Evolutionary conservation across 805 yeast species (phyloP).

Genomic region (Scheffersomyces lignosus): DNA sequence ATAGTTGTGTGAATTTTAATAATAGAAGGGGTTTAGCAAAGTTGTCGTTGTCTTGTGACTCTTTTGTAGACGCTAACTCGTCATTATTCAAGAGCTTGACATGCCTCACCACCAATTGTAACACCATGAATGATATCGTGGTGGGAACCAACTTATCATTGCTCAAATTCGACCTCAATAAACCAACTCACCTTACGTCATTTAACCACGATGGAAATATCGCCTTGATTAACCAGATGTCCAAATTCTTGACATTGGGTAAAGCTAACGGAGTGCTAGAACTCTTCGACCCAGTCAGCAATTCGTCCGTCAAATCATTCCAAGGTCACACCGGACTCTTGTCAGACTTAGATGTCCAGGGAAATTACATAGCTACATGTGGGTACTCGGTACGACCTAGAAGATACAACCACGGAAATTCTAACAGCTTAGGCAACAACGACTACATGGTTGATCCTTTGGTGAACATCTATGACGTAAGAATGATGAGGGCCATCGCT

Average conservation of each 20-base stretch:
- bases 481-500: constrained; percentile 66
- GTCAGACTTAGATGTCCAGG: constrained; percentile 64
- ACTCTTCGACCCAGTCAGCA: constrained; percentile 56
- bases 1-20: constrained; percentile 30
- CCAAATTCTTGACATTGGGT: constrained; percentile 59
- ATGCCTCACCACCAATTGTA: constrained; percentile 34
- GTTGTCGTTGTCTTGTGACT: constrained; percentile 12
- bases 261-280: constrained; percentile 61
- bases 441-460: constrained; percentile 64
- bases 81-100: constrained; percentile 20
- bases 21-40: constrained; percentile 34
- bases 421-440: constrained; percentile 19
- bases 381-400: constrained; percentile 73
- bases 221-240: constrained; percentile 43
- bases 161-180: constrained; percentile 34
- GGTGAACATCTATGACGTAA: constrained; percentile 77
- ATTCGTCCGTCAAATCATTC: constrained; percentile 50
- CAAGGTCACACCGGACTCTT: constrained; percentile 60
- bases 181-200: constrained; percentile 21
- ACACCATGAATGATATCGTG: constrained; percentile 29
- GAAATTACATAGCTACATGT: constrained; percentile 70
- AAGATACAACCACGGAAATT: constrained; percentile 26
- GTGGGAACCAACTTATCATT: constrained; percentile 26
- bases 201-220: constrained; percentile 46
- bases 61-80: constrained; percentile 12